Evolutionary conservation across 2,329 filamentous ascomycete species (phyloP), one percentile per base, ranked within the genome.

Genomic region (Talaromyces pinophilus): DNA sequence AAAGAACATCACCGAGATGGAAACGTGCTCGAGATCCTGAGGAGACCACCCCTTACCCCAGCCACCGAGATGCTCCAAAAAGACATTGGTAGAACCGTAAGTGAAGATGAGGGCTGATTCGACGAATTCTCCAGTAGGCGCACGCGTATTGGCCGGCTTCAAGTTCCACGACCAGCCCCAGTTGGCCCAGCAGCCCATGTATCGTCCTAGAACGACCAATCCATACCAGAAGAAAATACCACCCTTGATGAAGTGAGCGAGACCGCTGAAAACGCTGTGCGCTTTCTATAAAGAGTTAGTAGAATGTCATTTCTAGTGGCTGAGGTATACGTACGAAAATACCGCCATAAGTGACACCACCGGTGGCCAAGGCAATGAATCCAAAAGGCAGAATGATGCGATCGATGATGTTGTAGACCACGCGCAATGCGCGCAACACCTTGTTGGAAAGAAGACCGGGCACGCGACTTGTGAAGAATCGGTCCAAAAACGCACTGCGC

Each of bases 131-230:
- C 92, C 92, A 0, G 91, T 91, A 0, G 91, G 91, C 35, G 87
- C 72, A 55, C 77, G 81, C 46, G 83, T 78, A 61, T 87, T 87
- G 86, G 90, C 90, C 74, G 92, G 92, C 67, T 91, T 90, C 67
- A 93, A 79, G 73, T 98, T 98, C 94, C 94, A 97, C 0, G 93
- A 92, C 94, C 94, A 98, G 70, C 94, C 94, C 65, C 94, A 85
- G 67, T 97, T 92, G 66, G 91, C 89, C 76, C 96, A 98, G 76
- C 91, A 91, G 30, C 94, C 94, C 74, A 93, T 88, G 90, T 92
- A 97, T 65, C 94, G 89, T 35, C 92, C 93, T 3, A 98, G 84
- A 0, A 92, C 96, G 67, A 97, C 81, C 22, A 97, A 80, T 8
- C 94, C 94, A 69, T 96, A 92, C 89, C 92, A 95, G 81, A 97